Evolutionary conservation across 2,329 filamentous ascomycete genomes (phyloP).

Genomic region (Aspergillus phoenicis): DNA sequence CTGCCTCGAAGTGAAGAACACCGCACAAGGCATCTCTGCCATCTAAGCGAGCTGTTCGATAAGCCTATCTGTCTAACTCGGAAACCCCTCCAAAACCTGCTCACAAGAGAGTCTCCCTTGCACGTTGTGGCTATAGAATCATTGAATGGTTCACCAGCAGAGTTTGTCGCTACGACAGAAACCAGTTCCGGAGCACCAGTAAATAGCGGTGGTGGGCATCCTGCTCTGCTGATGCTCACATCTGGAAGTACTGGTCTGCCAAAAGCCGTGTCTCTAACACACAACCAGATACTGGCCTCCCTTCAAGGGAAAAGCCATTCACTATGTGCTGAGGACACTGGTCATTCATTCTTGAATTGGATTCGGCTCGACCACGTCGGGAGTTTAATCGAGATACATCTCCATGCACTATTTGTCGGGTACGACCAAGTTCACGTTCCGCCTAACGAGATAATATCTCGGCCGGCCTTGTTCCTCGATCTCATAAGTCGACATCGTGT

Average conservation of each 20-base stretch:
- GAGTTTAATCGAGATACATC: slow-evolving; percentile 54
- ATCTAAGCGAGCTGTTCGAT: slow-evolving; percentile 25
- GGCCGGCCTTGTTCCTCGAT: slow-evolving; percentile 46
- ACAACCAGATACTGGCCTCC: slow-evolving; percentile 48
- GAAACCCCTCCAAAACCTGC: neutral
- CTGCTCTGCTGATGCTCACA: slow-evolving; percentile 53
- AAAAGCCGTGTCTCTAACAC: slow-evolving; percentile 53
- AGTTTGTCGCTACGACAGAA: neutral
- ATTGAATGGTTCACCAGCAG: neutral
- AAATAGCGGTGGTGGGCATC: neutral
- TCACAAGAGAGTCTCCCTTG: neutral
- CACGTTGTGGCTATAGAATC: neutral
- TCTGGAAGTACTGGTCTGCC: slow-evolving; percentile 56
- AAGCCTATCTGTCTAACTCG: slow-evolving; percentile 15
- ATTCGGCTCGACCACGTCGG: slow-evolving; percentile 59
- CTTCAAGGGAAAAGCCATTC: slow-evolving; percentile 43
- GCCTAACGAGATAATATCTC: slow-evolving; percentile 20
- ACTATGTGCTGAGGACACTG: neutral
- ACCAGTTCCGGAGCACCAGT: neutral
- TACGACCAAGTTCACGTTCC: slow-evolving; percentile 25
- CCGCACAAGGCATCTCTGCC: slow-evolving; percentile 33
- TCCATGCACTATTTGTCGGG: slow-evolving; percentile 45
- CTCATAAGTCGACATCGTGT: slow-evolving; percentile 43
- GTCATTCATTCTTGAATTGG: slow-evolving; percentile 50
- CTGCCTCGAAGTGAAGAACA: slow-evolving; percentile 31